Evolutionary conservation across 441 rosid genomes (phyloP).

Genomic region (Eutrema salsugineum): DNA sequence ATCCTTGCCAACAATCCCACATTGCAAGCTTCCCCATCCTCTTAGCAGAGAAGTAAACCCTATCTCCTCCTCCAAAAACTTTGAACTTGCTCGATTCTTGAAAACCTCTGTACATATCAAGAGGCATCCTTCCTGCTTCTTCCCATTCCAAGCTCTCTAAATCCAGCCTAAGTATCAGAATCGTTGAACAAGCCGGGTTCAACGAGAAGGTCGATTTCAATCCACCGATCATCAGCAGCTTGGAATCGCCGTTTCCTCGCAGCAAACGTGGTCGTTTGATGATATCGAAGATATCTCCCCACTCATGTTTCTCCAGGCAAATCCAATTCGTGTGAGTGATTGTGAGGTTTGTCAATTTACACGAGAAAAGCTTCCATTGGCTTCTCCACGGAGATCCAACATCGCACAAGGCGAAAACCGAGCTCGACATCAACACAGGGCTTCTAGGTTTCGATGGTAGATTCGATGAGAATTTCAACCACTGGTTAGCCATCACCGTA

Average conservation of each 20-base stretch:
- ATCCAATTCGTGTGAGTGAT: slow-evolving; percentile 49
- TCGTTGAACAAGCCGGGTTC: slow-evolving; percentile 76
- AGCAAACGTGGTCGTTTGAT: slow-evolving; percentile 77
- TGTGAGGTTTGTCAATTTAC: slow-evolving; percentile 38
- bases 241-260: slow-evolving; percentile 46
- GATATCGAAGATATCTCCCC: slow-evolving; percentile 86
- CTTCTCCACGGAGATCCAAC: slow-evolving; percentile 90
- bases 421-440: slow-evolving; percentile 57
- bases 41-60: slow-evolving; percentile 80
- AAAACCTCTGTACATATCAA: slow-evolving; percentile 71
- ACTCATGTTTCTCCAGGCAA: slow-evolving; percentile 71
- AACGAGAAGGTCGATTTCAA: slow-evolving; percentile 65
- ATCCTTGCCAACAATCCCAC: slow-evolving; percentile 63
- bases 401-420: slow-evolving; percentile 74
- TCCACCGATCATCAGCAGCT: slow-evolving; percentile 75
- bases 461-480: slow-evolving; percentile 79
- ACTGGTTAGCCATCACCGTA: slow-evolving; percentile 30
- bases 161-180: slow-evolving; percentile 68
- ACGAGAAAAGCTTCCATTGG: slow-evolving; percentile 78
- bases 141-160: slow-evolving; percentile 83
- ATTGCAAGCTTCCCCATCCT: slow-evolving; percentile 66
- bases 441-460: slow-evolving; percentile 85
- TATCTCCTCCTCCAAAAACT: slow-evolving; percentile 86
- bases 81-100: slow-evolving; percentile 78
- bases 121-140: slow-evolving; percentile 85